Conservation (phyloP, 768 basidiomycete species). For the Chiua virens region DNA sequence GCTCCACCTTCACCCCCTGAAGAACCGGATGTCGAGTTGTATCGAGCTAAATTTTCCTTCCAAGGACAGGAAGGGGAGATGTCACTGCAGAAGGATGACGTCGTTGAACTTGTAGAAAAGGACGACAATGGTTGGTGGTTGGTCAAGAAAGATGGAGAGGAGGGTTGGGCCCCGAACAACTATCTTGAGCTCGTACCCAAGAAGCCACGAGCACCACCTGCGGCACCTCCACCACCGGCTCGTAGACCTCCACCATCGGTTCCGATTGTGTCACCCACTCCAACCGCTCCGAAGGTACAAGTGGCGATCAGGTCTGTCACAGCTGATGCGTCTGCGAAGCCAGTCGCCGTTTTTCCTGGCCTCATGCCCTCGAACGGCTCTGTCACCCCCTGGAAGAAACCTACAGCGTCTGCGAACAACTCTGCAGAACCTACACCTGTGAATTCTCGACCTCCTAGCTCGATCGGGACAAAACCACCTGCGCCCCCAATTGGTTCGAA, state of each 20-base stretch:
- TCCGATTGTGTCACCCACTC: slow-evolving; percentile 37
- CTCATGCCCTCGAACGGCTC: slow-evolving; percentile 69
- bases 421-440: slow-evolving; percentile 40
- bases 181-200: slow-evolving; percentile 82
- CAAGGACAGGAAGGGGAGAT: slow-evolving; percentile 92
- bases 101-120: slow-evolving; percentile 90
- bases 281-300: slow-evolving; percentile 34
- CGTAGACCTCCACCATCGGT: slow-evolving; percentile 45
- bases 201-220: slow-evolving; percentile 59
- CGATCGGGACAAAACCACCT: slow-evolving; percentile 49
- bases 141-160: slow-evolving; percentile 74
- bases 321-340: slow-evolving; percentile 69
- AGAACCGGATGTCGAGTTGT: slow-evolving; percentile 69
- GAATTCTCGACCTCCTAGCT: slow-evolving; percentile 52
- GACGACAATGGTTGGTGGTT: slow-evolving; percentile 99
- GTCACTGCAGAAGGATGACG: slow-evolving; percentile 83
- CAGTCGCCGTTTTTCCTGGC: slow-evolving; percentile 80
- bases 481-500: slow-evolving; percentile 60
- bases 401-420: slow-evolving; percentile 34
- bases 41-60: slow-evolving; percentile 91
- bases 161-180: slow-evolving; percentile 96
- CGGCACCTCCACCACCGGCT: slow-evolving; percentile 69
- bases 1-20: slow-evolving; percentile 56
- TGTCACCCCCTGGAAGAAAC: slow-evolving; percentile 73
- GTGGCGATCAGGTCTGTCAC: slow-evolving; percentile 42